phyloP scores from a whole-genome alignment of 2,329 filamentous ascomycete species.

The Elsinoe arachidis region DNA sequence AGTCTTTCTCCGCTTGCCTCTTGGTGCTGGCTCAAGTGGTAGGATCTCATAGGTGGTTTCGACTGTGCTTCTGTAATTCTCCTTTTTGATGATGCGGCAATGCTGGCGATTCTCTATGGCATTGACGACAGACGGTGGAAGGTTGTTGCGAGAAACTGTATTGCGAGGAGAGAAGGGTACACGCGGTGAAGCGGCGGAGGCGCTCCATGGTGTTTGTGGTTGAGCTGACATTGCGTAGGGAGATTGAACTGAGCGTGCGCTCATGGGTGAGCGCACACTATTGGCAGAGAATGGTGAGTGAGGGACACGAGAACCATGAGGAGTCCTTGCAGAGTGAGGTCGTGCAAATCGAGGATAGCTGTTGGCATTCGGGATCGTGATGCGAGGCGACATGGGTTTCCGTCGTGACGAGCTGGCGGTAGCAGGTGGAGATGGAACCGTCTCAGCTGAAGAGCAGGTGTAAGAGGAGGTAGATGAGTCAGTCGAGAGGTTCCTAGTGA shows the following conservation, averaged over 20 bases:
- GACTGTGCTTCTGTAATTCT: slow-evolving; percentile 89
- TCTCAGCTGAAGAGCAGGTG: slow-evolving; percentile 15
- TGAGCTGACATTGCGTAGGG: slow-evolving; percentile 53
- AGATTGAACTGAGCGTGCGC: slow-evolving; percentile 52
- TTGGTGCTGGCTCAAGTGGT: slow-evolving; percentile 74
- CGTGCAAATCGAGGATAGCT: slow-evolving; percentile 31
- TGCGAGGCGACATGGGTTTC: slow-evolving; percentile 31
- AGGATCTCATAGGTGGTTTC: slow-evolving; percentile 52
- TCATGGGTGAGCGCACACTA: slow-evolving; percentile 57
- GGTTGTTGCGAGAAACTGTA: slow-evolving; percentile 34
- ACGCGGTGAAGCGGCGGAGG: slow-evolving; percentile 18
- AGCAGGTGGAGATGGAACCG: slow-evolving; percentile 18
- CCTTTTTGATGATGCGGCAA: slow-evolving; percentile 58
- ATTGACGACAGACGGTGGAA: background rate
- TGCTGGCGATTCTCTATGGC: slow-evolving; percentile 20
- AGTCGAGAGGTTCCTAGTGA: slow-evolving; percentile 30
- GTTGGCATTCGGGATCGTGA: slow-evolving; percentile 31
- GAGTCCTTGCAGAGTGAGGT: slow-evolving; percentile 51
- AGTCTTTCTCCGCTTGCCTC: slow-evolving; percentile 81
- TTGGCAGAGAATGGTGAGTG: slow-evolving; percentile 62
- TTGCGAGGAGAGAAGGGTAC: slow-evolving; percentile 59
- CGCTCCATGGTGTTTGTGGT: slow-evolving; percentile 27
- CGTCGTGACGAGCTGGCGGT: slow-evolving; percentile 15
- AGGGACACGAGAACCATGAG: slow-evolving; percentile 64
- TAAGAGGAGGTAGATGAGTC: slow-evolving; percentile 21